phyloP scores from a whole-genome alignment of 805 yeast genomes.

The Candida peoriensis region DNA sequence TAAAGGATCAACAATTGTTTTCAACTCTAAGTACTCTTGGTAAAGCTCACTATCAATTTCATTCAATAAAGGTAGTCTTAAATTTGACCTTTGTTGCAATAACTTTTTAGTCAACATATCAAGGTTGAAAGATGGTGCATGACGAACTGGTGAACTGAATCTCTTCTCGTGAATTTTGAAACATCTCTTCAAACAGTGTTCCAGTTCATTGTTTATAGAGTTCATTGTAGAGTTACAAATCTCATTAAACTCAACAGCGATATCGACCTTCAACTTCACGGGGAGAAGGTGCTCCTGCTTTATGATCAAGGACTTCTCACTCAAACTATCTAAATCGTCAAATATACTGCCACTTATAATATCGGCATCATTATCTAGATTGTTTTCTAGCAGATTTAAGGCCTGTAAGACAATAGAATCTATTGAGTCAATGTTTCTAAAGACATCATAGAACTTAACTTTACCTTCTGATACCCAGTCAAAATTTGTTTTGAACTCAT shows the following conservation, averaged over 20 bases:
- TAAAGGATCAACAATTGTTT: slow-evolving; percentile 42
- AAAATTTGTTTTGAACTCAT: slow-evolving; percentile 6
- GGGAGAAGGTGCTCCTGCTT: slow-evolving; percentile 25
- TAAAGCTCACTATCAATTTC: slow-evolving; percentile 35
- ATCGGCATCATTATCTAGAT: slow-evolving; percentile 15
- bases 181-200: slow-evolving; percentile 30
- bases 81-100: slow-evolving; percentile 24
- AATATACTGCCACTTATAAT: slow-evolving; percentile 25
- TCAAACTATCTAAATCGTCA: slow-evolving; percentile 28
- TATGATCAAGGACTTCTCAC: slow-evolving; percentile 22
- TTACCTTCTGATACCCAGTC: slow-evolving; percentile 32
- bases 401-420: slow-evolving; percentile 32
- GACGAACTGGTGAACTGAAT: slow-evolving; percentile 36
- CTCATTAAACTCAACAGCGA: slow-evolving; percentile 40
- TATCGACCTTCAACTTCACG: slow-evolving; percentile 31
- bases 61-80: slow-evolving; percentile 35
- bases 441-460: slow-evolving; percentile 27
- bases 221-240: slow-evolving; percentile 36
- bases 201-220: slow-evolving; percentile 36
- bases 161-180: slow-evolving; percentile 33
- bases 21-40: slow-evolving; percentile 36
- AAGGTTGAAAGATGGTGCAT: slow-evolving; percentile 32
- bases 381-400: slow-evolving; percentile 30
- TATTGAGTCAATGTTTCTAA: slow-evolving; percentile 26
- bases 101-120: slow-evolving; percentile 29